Evolutionary conservation across 352 stramenopile genomes (phyloP), one percentile per base, ranked within the genome.

Genomic region (Globisporangium yorkense): DNA sequence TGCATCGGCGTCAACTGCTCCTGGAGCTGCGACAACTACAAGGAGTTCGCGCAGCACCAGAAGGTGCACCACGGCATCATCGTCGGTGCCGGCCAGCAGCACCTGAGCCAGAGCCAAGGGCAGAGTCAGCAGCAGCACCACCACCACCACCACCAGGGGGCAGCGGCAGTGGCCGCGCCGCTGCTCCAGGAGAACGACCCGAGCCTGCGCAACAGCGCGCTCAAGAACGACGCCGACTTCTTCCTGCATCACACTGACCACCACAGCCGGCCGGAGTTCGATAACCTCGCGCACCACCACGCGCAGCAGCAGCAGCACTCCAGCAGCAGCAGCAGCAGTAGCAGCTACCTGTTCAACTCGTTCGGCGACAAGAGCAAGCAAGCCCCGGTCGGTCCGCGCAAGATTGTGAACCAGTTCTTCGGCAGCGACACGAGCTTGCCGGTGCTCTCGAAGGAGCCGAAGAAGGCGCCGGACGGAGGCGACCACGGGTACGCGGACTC

Each of bases 1-100:
- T 92, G 83, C 69, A 73, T 82, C 9, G 71, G 63, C n/a, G 16
- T 63, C 71, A 46, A 59, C 68, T 91, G 81, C 61, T 58, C 48
- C 27, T 90, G 76, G 72, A 75, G 59, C 52, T 88, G 80, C 54
- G 83, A 90, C 66, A 92, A 92, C 66, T 92, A 92, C 72, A 92
- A 92, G 61, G 80, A 92, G 68, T 92, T 59, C 48, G 55, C 62
- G 50, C 58, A 67, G 50, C 58, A 68, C 51, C 61, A 43, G 39
- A 43, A 43, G 16, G 75, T 72, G 46, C 62, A 71, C 59, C 61
- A 50, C 39, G 71, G 61, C 56, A 66, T 72, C 29, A 51, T 87
- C 51, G 72, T 87, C 2, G 80, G 75, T n/a, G 75, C 67, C 10
- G 64, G 71, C 47, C 65, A 76, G 27, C 67, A 77, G 29, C 51